phyloP scores from a whole-genome alignment of 2,329 filamentous ascomycete species.

The Phyllosticta citriasiana region DNA sequence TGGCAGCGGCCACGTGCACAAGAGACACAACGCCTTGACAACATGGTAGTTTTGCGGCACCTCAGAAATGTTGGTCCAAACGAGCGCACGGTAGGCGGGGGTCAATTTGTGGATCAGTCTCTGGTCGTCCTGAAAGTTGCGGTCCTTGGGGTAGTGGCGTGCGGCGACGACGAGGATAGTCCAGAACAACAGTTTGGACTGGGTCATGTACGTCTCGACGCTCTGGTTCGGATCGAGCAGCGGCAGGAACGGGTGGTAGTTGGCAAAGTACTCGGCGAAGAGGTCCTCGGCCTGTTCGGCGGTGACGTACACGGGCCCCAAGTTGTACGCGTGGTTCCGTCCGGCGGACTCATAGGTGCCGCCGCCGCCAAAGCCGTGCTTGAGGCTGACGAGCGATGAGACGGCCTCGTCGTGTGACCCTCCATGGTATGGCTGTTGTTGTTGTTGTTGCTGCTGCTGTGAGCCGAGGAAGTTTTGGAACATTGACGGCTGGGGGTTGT shows the following conservation, averaged over 20 bases:
- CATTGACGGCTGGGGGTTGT: constrained; percentile 7
- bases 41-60: constrained; percentile 71
- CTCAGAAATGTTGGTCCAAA: constrained; percentile 69
- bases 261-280: constrained; percentile 65
- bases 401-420: constrained; percentile 11
- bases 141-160: constrained; percentile 56
- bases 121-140: constrained; percentile 44
- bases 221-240: constrained; percentile 58
- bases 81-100: constrained; percentile 53
- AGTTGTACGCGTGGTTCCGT: constrained; percentile 7
- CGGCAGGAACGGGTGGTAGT: constrained; percentile 68
- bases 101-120: constrained; percentile 58
- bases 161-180: constrained; percentile 66
- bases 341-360: neutral
- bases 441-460: constrained; percentile 7
- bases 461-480: constrained; percentile 6
- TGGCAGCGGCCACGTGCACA: constrained; percentile 75
- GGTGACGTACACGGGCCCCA: constrained; percentile 8
- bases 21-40: constrained; percentile 68
- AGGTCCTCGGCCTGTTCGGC: constrained; percentile 41
- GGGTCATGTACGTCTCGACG: constrained; percentile 62
- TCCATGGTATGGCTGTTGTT: constrained; percentile 16
- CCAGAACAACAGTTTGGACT: constrained; percentile 80
- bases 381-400: constrained; percentile 10
- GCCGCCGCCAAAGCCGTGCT: constrained; percentile 8